Conservation (phyloP, 768 basidiomycete genomes). For the Trametes coccinea region DNA sequence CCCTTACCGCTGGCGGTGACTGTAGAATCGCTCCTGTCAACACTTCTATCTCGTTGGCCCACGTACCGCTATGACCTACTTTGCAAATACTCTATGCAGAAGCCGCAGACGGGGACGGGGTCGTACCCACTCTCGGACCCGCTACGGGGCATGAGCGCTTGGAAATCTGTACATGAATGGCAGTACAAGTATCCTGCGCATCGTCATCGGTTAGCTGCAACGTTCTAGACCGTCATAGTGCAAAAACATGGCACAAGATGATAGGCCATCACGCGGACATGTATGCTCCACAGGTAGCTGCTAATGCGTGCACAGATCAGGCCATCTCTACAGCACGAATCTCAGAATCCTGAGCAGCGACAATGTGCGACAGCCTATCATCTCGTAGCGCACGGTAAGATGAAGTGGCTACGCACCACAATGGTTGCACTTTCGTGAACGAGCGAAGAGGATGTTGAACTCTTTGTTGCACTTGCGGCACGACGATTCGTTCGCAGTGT, state of each 20-base stretch:
- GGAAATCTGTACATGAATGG: constrained; percentile 71
- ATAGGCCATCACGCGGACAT: too few species aligned
- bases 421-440: constrained; percentile 69
- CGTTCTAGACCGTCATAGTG: background rate
- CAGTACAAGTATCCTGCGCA: constrained; percentile 69
- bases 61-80: constrained; percentile 41
- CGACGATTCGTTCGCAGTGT: constrained; percentile 35
- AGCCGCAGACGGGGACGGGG: constrained; percentile 64
- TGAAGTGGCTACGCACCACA: constrained; percentile 52
- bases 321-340: too few species aligned
- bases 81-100: constrained; percentile 68
- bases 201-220: background rate
- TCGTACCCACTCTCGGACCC: constrained; percentile 59
- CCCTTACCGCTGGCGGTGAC: constrained; percentile 69
- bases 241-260: background rate
- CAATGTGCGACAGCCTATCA: too few species aligned
- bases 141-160: constrained; percentile 72
- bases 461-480: constrained; percentile 78
- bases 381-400: too few species aligned
- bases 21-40: constrained; percentile 30
- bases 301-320: too few species aligned
- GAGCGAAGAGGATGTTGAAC: constrained; percentile 64
- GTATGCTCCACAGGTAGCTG: too few species aligned
- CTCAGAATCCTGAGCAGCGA: too few species aligned
- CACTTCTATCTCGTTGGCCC: background rate